A percentile compares a stretch with the other conserved stretches of the same genome.
These are phyloP conservation scores for Mycotypha africana DNA, from an alignment of 371 early-diverging fungal genomes.

Conservation along the genomic window DNA sequence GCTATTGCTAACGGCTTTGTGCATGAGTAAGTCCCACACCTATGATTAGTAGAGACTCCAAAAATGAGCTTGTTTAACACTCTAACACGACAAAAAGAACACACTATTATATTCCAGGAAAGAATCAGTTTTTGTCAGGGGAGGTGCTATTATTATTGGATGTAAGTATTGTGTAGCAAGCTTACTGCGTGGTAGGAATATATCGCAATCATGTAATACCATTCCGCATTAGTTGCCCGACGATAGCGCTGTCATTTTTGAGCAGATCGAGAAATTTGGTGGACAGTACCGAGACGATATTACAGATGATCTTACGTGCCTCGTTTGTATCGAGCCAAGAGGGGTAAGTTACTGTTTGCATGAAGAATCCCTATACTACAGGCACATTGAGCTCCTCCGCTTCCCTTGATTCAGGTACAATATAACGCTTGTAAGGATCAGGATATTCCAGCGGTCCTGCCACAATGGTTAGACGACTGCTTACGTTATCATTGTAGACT, in stretches of 20 bases:
- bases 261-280: constrained; percentile 27
- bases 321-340: constrained; percentile 39
- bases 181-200: too few species aligned
- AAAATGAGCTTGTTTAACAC: too few species aligned
- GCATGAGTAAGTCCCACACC: constrained; percentile 29
- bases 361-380: too few species aligned
- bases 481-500: constrained; percentile 33
- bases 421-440: constrained; percentile 45
- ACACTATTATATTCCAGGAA: constrained; percentile 43
- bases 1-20: constrained; percentile 21
- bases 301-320: constrained; percentile 52
- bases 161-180: too few species aligned
- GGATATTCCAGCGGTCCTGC: constrained; percentile 59
- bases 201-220: neutral
- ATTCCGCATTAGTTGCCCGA: constrained; percentile 31
- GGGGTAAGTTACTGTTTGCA: constrained; percentile 49
- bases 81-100: constrained; percentile 20
- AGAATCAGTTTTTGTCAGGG: constrained; percentile 51
- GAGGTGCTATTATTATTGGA: constrained; percentile 43
- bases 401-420: too few species aligned
- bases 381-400: too few species aligned
- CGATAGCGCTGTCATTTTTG: constrained; percentile 28
- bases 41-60: neutral
- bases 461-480: constrained; percentile 80
- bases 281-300: constrained; percentile 46